Base-by-base conservation (phyloP, 2,329 filamentous ascomycete genomes). In the Calonectria pseudoturangicola region DNA sequence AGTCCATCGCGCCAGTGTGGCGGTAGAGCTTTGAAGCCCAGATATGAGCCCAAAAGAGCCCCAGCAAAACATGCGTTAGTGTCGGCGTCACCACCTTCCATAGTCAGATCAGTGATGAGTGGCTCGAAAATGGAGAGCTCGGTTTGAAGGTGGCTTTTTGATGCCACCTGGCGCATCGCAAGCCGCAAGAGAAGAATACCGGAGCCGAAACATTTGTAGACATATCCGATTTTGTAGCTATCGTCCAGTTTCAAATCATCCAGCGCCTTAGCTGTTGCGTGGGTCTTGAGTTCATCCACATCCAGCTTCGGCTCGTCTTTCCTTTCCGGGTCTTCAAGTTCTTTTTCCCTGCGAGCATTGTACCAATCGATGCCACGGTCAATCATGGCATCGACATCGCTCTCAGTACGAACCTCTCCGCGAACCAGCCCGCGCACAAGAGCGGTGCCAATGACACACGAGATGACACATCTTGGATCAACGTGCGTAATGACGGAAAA, bases 31-130 rank as follows among this genome's bases (percentile, higher is more conserved):
- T 82, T 84, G 77, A 87, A 87, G 16, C 88, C 88, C 1, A 89
- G 75, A 48, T 85, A 86, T 0, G 84, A 85, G 0, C 89, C 89
- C 0, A 90, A 74, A 0, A 90, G 79, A 0, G 88, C 87, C 0
- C 88, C 88, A 0, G 88, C 88, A 66, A 87, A 88, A 54, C 87
- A 88, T 8, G 87, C 88, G 71, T 90, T 90, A 0, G 88, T 90
- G 73, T 90, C 88, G 3, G 88, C 87, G 72, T 90, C 88, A 0
- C 88, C 89, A 2, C 87, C 89, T 43, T 85, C 82, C 86, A 89
- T 88, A 43, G 87, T 84, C 16, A 90, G 82, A 8, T 86, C 82
- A 0, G 85, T 87, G 15, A 89, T 87, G 13, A 88, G 80, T 7
- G 83, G 79, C 78, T 90, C 87, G 73, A 90, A 89, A 4, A 84